phyloP scores from a whole-genome alignment of 495 filamentous ascomycete genomes.

The Aspergillus sclerotiicarbonarius region DNA sequence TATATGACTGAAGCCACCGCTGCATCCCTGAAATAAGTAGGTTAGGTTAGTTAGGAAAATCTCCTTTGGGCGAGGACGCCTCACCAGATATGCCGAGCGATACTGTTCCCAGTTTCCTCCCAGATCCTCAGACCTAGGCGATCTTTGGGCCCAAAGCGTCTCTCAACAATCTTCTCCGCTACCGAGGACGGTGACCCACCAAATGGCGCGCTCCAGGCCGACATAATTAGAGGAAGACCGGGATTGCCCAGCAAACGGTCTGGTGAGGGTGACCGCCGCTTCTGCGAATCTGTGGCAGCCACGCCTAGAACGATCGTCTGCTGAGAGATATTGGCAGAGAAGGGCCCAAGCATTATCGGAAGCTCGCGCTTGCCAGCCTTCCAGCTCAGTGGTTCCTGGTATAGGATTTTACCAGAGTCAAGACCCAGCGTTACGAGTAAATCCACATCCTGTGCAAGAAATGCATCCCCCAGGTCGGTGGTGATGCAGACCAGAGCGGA shows the following conservation, averaged over 20 bases:
- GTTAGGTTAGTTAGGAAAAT: constrained; percentile 13
- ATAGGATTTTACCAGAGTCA: constrained; percentile 34
- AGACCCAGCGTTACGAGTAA: constrained; percentile 50
- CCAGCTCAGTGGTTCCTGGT: constrained; percentile 51
- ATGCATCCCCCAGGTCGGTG: constrained; percentile 86
- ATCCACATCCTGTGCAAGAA: constrained; percentile 62
- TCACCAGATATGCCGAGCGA: constrained; percentile 93
- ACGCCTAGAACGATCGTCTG: constrained; percentile 30
- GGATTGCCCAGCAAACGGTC: constrained; percentile 24
- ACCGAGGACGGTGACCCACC: constrained; percentile 32
- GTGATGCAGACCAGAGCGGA: constrained; percentile 73
- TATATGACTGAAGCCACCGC: constrained; percentile 57
- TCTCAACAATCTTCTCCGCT: constrained; percentile 51
- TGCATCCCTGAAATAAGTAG: constrained; percentile 57
- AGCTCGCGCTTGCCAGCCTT: constrained; percentile 53
- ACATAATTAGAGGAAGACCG: constrained; percentile 46
- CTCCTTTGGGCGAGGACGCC: constrained; percentile 3
- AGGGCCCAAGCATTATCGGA: constrained; percentile 34
- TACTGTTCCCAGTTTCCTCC: constrained; percentile 94
- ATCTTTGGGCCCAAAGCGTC: constrained; percentile 43
- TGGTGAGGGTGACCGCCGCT: constrained; percentile 13
- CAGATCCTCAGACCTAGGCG: constrained; percentile 51
- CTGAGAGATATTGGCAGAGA: constrained; percentile 25
- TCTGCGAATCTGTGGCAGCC: constrained; percentile 11
- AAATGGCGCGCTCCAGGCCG: constrained; percentile 55